These are phyloP conservation scores for Chrysoporthe puriensis DNA, from an alignment of 2,329 filamentous ascomycete genomes.

Conservation along the genomic window DNA sequence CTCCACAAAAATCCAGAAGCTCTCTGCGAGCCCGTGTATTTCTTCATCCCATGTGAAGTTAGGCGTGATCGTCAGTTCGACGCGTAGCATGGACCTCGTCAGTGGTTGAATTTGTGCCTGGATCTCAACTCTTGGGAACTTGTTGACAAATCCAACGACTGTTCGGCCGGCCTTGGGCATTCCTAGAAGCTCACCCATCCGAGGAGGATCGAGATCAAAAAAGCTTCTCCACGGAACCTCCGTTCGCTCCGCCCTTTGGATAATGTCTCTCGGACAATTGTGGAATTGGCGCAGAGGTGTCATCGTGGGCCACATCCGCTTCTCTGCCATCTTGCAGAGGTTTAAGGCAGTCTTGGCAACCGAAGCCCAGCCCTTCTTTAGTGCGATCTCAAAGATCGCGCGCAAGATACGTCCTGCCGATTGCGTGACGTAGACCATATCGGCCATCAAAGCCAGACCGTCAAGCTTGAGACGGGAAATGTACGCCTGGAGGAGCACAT, in stretches of 20 bases:
- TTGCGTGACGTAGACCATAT: slow-evolving; percentile 98
- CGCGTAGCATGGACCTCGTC: slow-evolving; percentile 87
- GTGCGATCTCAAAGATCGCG: slow-evolving; percentile 94
- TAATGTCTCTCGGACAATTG: slow-evolving; percentile 77
- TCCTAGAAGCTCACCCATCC: slow-evolving; percentile 92
- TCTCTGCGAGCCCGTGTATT: slow-evolving; percentile 85
- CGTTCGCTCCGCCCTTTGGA: slow-evolving; percentile 91
- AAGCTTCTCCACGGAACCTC: slow-evolving; percentile 93
- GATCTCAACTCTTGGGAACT: slow-evolving; percentile 91
- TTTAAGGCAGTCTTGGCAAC: slow-evolving; percentile 92
- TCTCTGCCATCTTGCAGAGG: slow-evolving; percentile 98
- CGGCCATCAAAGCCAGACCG: slow-evolving; percentile 93
- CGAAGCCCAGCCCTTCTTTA: slow-evolving; percentile 94
- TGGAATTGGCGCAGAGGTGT: slow-evolving; percentile 91
- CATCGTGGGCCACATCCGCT: slow-evolving; percentile 99
- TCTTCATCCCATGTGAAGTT: slow-evolving; percentile 96
- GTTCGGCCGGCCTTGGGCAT: slow-evolving; percentile 85
- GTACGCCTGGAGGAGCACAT: slow-evolving; percentile 93
- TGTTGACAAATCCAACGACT: slow-evolving; percentile 84
- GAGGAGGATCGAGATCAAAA: slow-evolving; percentile 93
- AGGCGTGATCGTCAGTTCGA: slow-evolving; percentile 89
- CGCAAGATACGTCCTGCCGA: slow-evolving; percentile 94
- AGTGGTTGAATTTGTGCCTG: slow-evolving; percentile 94
- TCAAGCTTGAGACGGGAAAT: slow-evolving; percentile 94
- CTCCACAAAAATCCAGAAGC: slow-evolving; percentile 96